phyloP scores from a whole-genome alignment of 371 early-diverging fungal species.

The Syncephalis fuscata region DNA sequence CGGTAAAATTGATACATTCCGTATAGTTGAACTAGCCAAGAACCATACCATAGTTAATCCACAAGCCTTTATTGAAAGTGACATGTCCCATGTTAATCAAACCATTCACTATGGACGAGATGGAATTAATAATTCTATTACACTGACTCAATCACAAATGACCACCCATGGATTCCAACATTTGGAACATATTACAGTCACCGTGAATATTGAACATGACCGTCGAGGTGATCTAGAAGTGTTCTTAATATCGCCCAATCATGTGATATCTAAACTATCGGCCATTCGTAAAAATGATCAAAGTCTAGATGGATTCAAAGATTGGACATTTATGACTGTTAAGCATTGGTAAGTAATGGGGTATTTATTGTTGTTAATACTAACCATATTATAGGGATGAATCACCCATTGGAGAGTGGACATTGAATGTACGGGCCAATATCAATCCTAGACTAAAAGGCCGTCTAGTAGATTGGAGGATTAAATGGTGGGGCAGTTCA shows the following conservation, averaged over 20 bases:
- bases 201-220: slow-evolving; percentile 58
- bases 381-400: slow-evolving; percentile 46
- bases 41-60: slow-evolving; percentile 36
- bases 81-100: slow-evolving; percentile 19
- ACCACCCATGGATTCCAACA: slow-evolving; percentile 22
- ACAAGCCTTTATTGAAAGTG: slow-evolving; percentile 34
- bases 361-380: slow-evolving; percentile 2
- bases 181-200: slow-evolving; percentile 80
- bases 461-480: slow-evolving; percentile 34
- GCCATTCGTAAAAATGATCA: slow-evolving; percentile 44
- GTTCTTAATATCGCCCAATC: slow-evolving; percentile 49
- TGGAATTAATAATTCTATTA: slow-evolving; percentile 17
- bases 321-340: slow-evolving; percentile 93
- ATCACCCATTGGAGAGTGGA: slow-evolving; percentile 66
- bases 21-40: slow-evolving; percentile 64
- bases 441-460: slow-evolving; percentile 21
- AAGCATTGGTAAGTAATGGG: slow-evolving; percentile 68
- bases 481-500: slow-evolving; percentile 14
- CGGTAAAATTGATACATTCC: slow-evolving; percentile 76
- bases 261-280: slow-evolving; percentile 46
- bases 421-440: slow-evolving; percentile 40
- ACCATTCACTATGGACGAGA: slow-evolving; percentile 31
- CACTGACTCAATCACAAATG: slow-evolving; percentile 25
- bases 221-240: slow-evolving; percentile 71
- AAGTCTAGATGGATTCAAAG: slow-evolving; percentile 47